A percentile compares a stretch with the other conserved stretches of the same genome.
Evolutionary conservation across 1,139 yeast genomes (phyloP).

Genomic region (Candida sp.): DNA sequence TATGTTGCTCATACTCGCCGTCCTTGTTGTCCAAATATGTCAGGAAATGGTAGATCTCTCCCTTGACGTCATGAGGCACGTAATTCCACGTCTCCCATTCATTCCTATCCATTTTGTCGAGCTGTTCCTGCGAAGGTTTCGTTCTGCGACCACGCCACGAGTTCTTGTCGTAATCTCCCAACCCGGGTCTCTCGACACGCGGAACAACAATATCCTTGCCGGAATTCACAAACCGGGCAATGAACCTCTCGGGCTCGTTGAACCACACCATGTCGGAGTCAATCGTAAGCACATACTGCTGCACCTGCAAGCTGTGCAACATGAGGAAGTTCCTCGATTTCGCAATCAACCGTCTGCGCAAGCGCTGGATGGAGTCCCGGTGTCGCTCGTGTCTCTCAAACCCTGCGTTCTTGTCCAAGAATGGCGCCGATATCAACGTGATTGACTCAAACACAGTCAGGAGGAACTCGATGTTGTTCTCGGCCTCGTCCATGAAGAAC

Average conservation of each 20-base stretch:
- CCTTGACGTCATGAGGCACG: constrained; percentile 36
- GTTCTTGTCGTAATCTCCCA: constrained; percentile 41
- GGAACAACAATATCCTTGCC: constrained; percentile 45
- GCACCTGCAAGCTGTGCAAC: constrained; percentile 28
- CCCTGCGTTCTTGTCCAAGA: constrained; percentile 26
- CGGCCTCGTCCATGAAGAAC: constrained; percentile 19
- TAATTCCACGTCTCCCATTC: constrained; percentile 34
- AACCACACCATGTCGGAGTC: constrained; percentile 45
- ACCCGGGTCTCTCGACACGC: constrained; percentile 26
- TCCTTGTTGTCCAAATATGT: constrained; percentile 23
- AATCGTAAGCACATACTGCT: constrained; percentile 44
- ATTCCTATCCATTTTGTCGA: constrained; percentile 28
- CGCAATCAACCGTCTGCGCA: constrained; percentile 38
- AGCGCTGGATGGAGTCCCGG: constrained; percentile 31
- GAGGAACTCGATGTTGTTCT: constrained; percentile 1
- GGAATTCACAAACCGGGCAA: constrained; percentile 28
- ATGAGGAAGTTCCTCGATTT: constrained; percentile 39
- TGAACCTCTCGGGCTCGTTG: constrained; percentile 26
- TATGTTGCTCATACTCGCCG: constrained; percentile 17
- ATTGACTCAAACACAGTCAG: constrained; percentile 20
- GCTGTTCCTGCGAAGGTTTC: constrained; percentile 34
- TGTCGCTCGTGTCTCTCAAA: constrained; percentile 31
- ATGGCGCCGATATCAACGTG: constrained; percentile 35
- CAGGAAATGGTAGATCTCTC: constrained; percentile 32
- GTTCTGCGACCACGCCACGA: constrained; percentile 48